Conservation (phyloP, 169 alveolate genomes). For the Plasmodium malariae region DNA sequence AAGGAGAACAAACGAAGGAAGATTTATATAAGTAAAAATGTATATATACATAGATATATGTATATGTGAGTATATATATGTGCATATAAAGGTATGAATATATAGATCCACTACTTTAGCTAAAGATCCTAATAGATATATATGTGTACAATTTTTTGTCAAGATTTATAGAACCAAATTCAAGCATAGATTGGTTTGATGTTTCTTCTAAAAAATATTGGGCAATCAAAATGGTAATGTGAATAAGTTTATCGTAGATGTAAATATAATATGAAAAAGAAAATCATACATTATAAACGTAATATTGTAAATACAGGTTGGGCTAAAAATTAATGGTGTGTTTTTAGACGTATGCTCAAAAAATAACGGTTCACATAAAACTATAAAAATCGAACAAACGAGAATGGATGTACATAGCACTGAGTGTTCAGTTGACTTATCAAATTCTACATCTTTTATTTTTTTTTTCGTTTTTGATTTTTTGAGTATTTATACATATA, state of each 20-base stretch:
- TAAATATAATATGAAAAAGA: neutral
- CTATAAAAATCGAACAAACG: neutral
- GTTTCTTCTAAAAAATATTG: constrained; percentile 72
- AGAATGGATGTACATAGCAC: neutral
- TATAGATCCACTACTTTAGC: too few relatives aligned
- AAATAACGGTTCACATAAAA: constrained; percentile 33
- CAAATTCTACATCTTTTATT: neutral
- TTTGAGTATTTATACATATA: neutral
- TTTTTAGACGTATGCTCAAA: constrained; percentile 68
- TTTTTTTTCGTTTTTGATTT: neutral
- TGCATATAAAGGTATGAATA: neutral
- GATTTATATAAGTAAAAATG: too few relatives aligned
- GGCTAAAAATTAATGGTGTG: constrained; percentile 54
- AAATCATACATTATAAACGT: neutral
- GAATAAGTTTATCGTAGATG: constrained; percentile 4
- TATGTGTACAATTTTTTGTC: neutral
- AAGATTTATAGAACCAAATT: constrained; percentile 53
- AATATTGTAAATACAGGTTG: constrained; percentile 42
- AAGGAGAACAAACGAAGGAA: neutral
- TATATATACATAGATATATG: too few relatives aligned
- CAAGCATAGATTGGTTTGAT: constrained; percentile 68
- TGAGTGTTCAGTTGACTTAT: neutral
- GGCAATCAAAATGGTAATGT: constrained; percentile 63
- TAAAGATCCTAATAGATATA: neutral
- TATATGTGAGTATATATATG: constrained; percentile 4